A percentile compares a stretch with the other conserved stretches of the same genome.
Evolutionary conservation across 768 basidiomycete genomes (phyloP).

Genomic region (Rossbeevera mucosa): DNA sequence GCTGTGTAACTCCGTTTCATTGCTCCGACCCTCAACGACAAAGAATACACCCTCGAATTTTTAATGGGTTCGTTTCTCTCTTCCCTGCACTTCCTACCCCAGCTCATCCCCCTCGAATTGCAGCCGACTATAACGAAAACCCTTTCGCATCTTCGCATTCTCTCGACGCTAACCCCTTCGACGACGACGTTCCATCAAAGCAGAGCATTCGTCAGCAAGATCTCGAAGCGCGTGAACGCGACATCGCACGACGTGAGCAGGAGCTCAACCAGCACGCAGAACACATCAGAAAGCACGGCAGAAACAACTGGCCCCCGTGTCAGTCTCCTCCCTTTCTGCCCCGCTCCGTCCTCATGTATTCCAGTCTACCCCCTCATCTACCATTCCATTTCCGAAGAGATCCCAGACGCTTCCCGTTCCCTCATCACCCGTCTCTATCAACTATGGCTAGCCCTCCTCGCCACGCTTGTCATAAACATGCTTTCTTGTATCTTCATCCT

Average conservation of each 20-base stretch:
- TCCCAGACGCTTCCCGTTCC: slow-evolving; percentile 73
- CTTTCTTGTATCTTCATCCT: slow-evolving; percentile 86
- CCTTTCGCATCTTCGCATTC: slow-evolving; percentile 84
- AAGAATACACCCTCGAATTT: slow-evolving; percentile 1
- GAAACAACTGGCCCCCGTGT: slow-evolving; percentile 95
- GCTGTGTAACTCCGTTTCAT: neutral
- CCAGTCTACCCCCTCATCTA: slow-evolving; percentile 91
- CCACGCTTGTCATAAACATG: slow-evolving; percentile 83
- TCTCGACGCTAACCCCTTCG: slow-evolving; percentile 85
- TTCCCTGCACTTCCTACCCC: neutral
- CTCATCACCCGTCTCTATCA: slow-evolving; percentile 86
- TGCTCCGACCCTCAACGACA: neutral
- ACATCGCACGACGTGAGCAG: slow-evolving; percentile 73
- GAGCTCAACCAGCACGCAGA: slow-evolving; percentile 69
- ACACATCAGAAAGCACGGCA: slow-evolving; percentile 66
- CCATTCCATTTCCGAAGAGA: slow-evolving; percentile 89
- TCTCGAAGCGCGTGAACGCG: slow-evolving; percentile 71
- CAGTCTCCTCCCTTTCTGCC: slow-evolving; percentile 29
- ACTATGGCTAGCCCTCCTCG: slow-evolving; percentile 87
- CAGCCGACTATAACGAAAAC: slow-evolving; percentile 49
- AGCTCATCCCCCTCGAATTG: neutral
- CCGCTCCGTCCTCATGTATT: slow-evolving; percentile 18
- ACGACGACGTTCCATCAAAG: slow-evolving; percentile 58
- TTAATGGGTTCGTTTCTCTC: slow-evolving; percentile 23
- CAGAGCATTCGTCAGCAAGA: slow-evolving; percentile 53